Evolutionary conservation across 2,329 filamentous ascomycete genomes (phyloP), one percentile per base, ranked within the genome.

Genomic region (Clonostachys byssicola): DNA sequence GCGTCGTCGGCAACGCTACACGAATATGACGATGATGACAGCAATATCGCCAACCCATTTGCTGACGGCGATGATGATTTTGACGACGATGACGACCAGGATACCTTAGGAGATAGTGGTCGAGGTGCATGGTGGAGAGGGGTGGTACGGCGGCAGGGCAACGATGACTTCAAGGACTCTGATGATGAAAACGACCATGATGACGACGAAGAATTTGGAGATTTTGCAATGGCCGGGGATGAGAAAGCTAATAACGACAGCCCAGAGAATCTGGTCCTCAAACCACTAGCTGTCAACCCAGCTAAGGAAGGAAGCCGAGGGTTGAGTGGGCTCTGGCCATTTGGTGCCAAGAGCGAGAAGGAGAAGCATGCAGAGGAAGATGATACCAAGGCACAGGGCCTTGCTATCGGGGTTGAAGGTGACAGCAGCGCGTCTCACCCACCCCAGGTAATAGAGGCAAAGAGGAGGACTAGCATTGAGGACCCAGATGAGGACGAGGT

Each of bases 141-240:
- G 40, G 67, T 70, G 33, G 63, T 73, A 8, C 50, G 56, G 44
- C 56, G 56, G 16, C 55, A 54, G 42, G 73, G 67, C 30, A 74
- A 73, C 48, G 62, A 60, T 13, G 73, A 70, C 41, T 70, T 70
- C 34, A 68, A 67, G 3, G 72, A 74, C 50, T 74, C 70, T 38
- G 75, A 74, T 40, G 75, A 76, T 44, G 75, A 73, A 30, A 73
- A 74, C 34, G 78, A 76, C 13, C 71, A 79, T 12, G 77, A 81
- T 6, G 77, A 81, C 30, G 80, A 83, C 39, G 81, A 86, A 52
- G 83, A 85, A 56, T 80, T 87, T 66, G 84, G 83, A 13, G 85
- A 87, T 49, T 86, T 86, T 54, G 82, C 81, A 52, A 81, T 86
- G 68, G 78, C 82, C 12, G 81, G 84, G 59, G 68, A 75, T 44